These are phyloP conservation scores for Candida sp. DNA, from an alignment of 1,139 yeast species.

Conservation along the genomic window DNA sequence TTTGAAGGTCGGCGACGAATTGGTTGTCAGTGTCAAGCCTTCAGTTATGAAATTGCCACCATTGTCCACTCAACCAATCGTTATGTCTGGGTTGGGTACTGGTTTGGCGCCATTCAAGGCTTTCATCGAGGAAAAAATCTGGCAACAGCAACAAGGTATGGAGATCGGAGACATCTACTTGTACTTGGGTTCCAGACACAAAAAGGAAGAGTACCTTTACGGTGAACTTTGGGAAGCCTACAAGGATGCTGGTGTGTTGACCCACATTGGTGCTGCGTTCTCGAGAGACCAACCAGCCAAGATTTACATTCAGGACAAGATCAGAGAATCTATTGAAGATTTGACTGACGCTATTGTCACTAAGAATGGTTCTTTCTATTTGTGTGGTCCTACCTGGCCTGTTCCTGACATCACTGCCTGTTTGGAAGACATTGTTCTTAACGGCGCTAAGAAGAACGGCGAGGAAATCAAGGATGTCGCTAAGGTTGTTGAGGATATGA, in stretches of 20 bases:
- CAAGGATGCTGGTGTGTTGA: slow-evolving; percentile 87
- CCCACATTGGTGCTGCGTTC: slow-evolving; percentile 98
- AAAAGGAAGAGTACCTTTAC: slow-evolving; percentile 92
- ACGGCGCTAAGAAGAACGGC: slow-evolving; percentile 74
- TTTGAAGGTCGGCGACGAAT: slow-evolving; percentile 77
- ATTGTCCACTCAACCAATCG: slow-evolving; percentile 83
- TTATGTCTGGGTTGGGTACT: slow-evolving; percentile 98
- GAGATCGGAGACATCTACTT: slow-evolving; percentile 90
- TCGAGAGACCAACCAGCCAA: slow-evolving; percentile 97
- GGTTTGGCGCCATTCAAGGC: slow-evolving; percentile 99
- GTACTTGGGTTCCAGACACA: slow-evolving; percentile 95
- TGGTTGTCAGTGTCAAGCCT: slow-evolving; percentile 95
- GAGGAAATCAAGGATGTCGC: slow-evolving; percentile 69
- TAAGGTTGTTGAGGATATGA: slow-evolving; percentile 88
- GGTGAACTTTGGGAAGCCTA: slow-evolving; percentile 99
- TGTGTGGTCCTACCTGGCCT: slow-evolving; percentile 99
- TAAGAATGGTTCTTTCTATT: slow-evolving; percentile 87
- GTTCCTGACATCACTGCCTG: slow-evolving; percentile 97
- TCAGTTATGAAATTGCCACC: slow-evolving; percentile 98
- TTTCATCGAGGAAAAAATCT: slow-evolving; percentile 91
- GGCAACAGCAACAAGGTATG: slow-evolving; percentile 90
- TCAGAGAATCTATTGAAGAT: slow-evolving; percentile 73
- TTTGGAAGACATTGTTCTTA: slow-evolving; percentile 75
- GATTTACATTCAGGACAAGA: slow-evolving; percentile 94
- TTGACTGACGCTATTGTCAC: slow-evolving; percentile 80